phyloP scores from a whole-genome alignment of 73 alveolate genomes.

The Blepharisma japonicum region DNA sequence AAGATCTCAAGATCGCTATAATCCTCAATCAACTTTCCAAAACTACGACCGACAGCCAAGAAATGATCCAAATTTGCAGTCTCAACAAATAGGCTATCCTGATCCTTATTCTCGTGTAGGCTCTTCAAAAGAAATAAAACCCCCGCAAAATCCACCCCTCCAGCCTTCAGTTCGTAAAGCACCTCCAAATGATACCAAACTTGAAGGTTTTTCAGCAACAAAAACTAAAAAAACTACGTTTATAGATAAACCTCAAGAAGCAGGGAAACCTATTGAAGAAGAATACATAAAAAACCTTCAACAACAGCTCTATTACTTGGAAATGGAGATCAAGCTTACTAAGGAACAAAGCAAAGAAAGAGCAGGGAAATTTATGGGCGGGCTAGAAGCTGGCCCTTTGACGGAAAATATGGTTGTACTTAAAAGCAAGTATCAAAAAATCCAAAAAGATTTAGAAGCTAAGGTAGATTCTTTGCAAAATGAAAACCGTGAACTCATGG shows the following conservation, averaged over 20 bases:
- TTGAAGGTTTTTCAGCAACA: conserved; percentile 16
- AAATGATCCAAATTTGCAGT: too few species aligned
- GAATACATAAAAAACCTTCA: conserved; percentile 25
- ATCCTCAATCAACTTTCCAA: too few species aligned
- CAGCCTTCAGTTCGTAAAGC: not conserved
- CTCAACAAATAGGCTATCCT: too few species aligned
- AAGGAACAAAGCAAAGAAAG: not conserved
- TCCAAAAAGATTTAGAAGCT: conserved; percentile 1
- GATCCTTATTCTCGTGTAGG: too few species aligned
- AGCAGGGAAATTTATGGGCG: conserved; percentile 16
- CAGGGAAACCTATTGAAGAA: not conserved
- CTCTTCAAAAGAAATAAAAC: too few species aligned
- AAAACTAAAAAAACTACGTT: not conserved
- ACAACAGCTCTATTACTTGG: conserved; percentile 19
- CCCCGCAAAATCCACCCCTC: too few species aligned
- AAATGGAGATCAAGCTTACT: conserved; percentile 6
- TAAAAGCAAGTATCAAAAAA: conserved; percentile 6
- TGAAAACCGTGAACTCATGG: conserved; percentile 24
- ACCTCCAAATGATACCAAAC: conserved; percentile 5
- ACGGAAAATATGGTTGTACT: conserved; percentile 14
- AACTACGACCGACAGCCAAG: too few species aligned
- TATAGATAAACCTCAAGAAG: not conserved
- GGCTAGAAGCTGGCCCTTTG: conserved; percentile 24
- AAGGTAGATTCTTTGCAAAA: not conserved
- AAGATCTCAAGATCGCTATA: too few species aligned